These are phyloP conservation scores for Globisporangium canariense DNA, from an alignment of 352 stramenopile species.

Conservation along the genomic window DNA sequence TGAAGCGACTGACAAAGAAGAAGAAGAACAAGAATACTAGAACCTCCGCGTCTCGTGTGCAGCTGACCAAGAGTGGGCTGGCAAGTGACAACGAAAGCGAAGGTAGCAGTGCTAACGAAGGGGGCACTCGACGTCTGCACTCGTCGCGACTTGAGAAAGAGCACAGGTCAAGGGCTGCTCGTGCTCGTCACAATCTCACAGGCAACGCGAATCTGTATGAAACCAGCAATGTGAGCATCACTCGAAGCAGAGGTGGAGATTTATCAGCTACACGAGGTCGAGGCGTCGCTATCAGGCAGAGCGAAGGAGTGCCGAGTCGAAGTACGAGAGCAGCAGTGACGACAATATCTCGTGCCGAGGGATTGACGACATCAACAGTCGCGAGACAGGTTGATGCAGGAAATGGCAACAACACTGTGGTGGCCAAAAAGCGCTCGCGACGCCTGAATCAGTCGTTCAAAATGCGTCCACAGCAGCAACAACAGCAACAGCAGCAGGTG, in stretches of 20 bases:
- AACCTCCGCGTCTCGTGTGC: background rate
- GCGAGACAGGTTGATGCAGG: background rate
- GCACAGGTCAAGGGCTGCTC: background rate
- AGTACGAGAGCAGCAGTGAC: background rate
- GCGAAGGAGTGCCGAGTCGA: background rate
- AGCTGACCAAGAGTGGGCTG: background rate
- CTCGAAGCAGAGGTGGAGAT: constrained; percentile 6
- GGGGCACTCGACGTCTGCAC: background rate
- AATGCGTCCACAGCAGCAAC: background rate
- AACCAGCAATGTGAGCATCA: constrained; percentile 16
- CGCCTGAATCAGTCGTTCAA: constrained; percentile 6
- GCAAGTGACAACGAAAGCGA: background rate
- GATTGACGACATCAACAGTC: background rate
- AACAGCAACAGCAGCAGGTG: constrained; percentile 10
- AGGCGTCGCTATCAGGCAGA: background rate
- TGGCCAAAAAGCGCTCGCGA: constrained; percentile 33
- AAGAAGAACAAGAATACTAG: background rate
- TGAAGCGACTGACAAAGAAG: constrained; percentile 1
- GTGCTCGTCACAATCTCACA: background rate
- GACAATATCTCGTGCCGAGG: background rate
- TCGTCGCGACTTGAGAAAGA: constrained; percentile 4
- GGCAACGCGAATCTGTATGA: constrained; percentile 15
- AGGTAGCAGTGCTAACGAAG: background rate
- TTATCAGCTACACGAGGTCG: background rate
- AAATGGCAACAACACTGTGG: background rate